These are phyloP conservation scores for Aspergillus hortae DNA, from an alignment of 2,329 filamentous ascomycete species.

Conservation along the genomic window DNA sequence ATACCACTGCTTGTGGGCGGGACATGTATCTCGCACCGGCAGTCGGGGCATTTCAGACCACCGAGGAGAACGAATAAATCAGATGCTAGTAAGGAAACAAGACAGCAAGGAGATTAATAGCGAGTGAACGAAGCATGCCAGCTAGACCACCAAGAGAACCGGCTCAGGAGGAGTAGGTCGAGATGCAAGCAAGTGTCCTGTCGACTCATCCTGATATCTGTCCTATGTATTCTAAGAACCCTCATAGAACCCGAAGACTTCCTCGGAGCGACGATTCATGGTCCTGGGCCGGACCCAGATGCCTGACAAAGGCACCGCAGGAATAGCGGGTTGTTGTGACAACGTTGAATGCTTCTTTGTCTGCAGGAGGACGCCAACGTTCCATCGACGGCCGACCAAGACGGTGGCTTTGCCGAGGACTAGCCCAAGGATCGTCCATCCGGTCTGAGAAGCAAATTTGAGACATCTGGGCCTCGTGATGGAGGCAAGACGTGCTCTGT, in stretches of 20 bases:
- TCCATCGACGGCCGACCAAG: neutral
- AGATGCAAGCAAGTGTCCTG: neutral
- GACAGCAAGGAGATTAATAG: neutral
- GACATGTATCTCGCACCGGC: conserved; percentile 10
- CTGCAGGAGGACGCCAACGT: neutral
- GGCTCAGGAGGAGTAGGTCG: neutral
- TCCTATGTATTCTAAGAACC: neutral
- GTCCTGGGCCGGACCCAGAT: neutral
- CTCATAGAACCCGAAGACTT: neutral
- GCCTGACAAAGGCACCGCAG: neutral
- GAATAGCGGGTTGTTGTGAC: neutral
- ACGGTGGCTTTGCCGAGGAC: neutral
- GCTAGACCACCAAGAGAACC: neutral
- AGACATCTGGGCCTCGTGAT: neutral
- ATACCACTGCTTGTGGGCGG: conserved; percentile 22
- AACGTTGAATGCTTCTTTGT: neutral
- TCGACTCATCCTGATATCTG: neutral
- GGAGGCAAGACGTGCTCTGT: neutral
- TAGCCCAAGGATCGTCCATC: neutral
- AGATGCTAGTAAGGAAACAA: neutral
- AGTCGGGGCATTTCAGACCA: neutral
- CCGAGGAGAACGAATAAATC: neutral
- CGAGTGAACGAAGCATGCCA: neutral
- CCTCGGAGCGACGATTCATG: neutral
- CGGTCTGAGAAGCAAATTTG: neutral